phyloP scores from a whole-genome alignment of 495 filamentous ascomycete genomes.

The Chlorociboria aeruginascens region DNA sequence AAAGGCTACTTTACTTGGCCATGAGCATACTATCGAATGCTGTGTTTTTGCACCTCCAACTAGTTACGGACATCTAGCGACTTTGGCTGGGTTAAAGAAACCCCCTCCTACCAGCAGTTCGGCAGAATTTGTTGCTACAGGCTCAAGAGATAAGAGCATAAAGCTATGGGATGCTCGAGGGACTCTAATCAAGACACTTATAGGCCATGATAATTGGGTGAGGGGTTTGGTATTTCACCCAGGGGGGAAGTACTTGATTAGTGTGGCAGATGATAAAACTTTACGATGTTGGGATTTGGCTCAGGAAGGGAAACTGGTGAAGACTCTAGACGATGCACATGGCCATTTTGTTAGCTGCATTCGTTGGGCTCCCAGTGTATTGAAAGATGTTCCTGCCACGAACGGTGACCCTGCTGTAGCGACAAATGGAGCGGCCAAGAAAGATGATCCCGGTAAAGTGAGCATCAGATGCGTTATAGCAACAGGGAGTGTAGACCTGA shows the following conservation, averaged over 20 bases:
- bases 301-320: conserved; percentile 85
- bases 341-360: conserved; percentile 81
- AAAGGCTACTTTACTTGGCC: conserved; percentile 73
- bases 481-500: conserved; percentile 50
- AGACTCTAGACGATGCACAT: conserved; percentile 67
- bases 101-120: conserved; percentile 58
- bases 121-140: conserved; percentile 86
- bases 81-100: conserved; percentile 76
- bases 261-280: conserved; percentile 81
- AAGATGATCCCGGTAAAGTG: conserved; percentile 23
- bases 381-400: conserved; percentile 37
- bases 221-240: conserved; percentile 82
- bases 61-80: conserved; percentile 62
- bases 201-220: conserved; percentile 96
- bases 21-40: conserved; percentile 86
- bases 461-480: conserved; percentile 48
- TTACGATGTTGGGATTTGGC: conserved; percentile 89
- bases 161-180: conserved; percentile 83
- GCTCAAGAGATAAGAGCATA: conserved; percentile 83
- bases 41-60: conserved; percentile 77
- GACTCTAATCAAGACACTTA: conserved; percentile 72
- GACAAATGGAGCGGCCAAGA: conserved; percentile 39
- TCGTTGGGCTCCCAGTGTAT: conserved; percentile 76
- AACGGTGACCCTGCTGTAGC: conserved; percentile 36
- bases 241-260: conserved; percentile 84